Base-by-base conservation (phyloP, 345 rosid genomes). In the Euphorbia lathyris region DNA sequence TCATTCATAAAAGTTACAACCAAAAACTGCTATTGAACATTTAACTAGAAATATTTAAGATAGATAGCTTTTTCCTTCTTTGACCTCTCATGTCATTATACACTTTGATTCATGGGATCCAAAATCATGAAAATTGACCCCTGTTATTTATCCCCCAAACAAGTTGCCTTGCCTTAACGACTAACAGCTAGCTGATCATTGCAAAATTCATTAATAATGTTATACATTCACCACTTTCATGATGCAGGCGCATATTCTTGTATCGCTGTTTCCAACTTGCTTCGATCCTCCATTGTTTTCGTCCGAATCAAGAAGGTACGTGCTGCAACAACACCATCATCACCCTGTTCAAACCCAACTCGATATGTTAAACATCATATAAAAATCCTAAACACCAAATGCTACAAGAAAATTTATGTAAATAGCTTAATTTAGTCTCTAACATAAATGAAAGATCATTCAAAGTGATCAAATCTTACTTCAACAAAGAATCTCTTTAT, bases 291-390 rank as follows among this genome's bases (percentile, higher is more conserved):
- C 77, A 76, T 81, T 45, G 91, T 82, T 83, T 83, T 95, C 29
- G 86, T 82, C 79, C 91, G 83, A 22, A 95, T 87, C 61, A 92
- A 84, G 78, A 88, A 95, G 23, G 99, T 95, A 38, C 90, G 93
- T 0, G 94, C 88, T 63, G 76, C 83, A 9, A 73, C 88, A 13
- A 84, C 86, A 45, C 85, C 83, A 45, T 84, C 85, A 61, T 85
- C 83, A 27, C 71, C 89, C 99, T 87, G 74, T 86, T 87, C 53
- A 65, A 58, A 78, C 14, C 45, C 62, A 45, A n/a, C 16, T 10
- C 1, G 32, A 27, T 34, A 34, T 43, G 58, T 55, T 11, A 55
- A 51, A 19, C 22, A 51, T 51, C 25, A n/a, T 19, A 16, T 25
- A 53, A 19, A 32, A 30, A n/a, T 56, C 60, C 17, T 25, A 5